phyloP scores from a whole-genome alignment of 805 yeast genomes.

The Ogataea paradorogensis region DNA sequence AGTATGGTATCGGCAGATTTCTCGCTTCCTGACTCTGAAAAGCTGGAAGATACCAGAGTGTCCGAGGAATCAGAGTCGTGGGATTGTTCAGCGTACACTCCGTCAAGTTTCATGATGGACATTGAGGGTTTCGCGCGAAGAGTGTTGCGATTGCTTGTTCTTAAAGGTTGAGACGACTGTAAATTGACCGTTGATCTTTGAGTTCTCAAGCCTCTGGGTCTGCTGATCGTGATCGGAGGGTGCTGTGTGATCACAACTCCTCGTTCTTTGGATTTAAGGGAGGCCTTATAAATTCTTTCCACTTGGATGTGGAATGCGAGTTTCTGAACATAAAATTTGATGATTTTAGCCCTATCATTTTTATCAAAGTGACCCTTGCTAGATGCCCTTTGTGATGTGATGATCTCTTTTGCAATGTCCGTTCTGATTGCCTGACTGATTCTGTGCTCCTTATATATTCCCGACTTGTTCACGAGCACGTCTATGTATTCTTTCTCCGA shows the following conservation, averaged over 20 bases:
- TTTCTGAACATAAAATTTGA: slow-evolving; percentile 45
- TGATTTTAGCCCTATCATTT: slow-evolving; percentile 43
- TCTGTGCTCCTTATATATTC: slow-evolving; percentile 57
- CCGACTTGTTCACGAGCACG: slow-evolving; percentile 42
- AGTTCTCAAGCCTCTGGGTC: slow-evolving; percentile 13
- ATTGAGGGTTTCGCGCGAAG: slow-evolving; percentile 25
- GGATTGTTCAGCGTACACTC: slow-evolving; percentile 9
- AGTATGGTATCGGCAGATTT: slow-evolving; percentile 5
- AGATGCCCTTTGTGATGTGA: slow-evolving; percentile 19
- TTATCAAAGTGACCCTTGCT: slow-evolving; percentile 27
- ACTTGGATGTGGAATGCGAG: slow-evolving; percentile 64
- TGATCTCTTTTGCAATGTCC: slow-evolving; percentile 37
- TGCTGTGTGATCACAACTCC: slow-evolving; percentile 2
- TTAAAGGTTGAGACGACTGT: not conserved
- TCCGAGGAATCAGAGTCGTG: slow-evolving; percentile 14
- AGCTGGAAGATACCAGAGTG: slow-evolving; percentile 14
- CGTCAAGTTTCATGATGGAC: slow-evolving; percentile 25
- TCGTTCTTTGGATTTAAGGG: slow-evolving; percentile 28
- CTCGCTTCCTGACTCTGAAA: slow-evolving; percentile 10
- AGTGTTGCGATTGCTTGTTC: slow-evolving; percentile 9
- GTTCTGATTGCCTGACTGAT: slow-evolving; percentile 38
- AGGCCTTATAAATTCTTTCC: slow-evolving; percentile 58
- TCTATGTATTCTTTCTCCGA: slow-evolving; percentile 44
- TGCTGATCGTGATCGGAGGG: slow-evolving; percentile 4
- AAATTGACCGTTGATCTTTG: slow-evolving; percentile 15